A percentile compares a stretch with the other conserved stretches of the same genome.
Conservation (phyloP, 2,329 filamentous ascomycete genomes). For the Nannizziopsis arthrosporioides region DNA sequence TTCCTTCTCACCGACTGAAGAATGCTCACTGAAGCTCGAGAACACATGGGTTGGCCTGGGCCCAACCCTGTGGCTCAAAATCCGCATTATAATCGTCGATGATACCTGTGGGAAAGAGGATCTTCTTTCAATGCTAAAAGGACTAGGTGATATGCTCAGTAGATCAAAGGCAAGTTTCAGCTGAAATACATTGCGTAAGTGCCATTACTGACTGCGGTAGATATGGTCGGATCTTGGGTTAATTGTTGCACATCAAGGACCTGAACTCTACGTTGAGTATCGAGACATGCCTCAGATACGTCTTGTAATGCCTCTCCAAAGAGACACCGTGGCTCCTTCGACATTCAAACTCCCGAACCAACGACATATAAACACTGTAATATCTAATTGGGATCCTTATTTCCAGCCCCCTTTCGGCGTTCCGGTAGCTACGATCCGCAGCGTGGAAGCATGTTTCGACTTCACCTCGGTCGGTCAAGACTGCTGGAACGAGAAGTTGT, state of each 20-base stretch:
- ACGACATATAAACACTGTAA: slow-evolving; percentile 1
- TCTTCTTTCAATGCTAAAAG: neutral
- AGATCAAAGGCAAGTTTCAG: slow-evolving; percentile 18
- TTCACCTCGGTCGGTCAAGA: neutral
- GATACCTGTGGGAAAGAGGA: neutral
- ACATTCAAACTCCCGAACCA: neutral
- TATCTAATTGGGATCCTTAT: slow-evolving; percentile 1
- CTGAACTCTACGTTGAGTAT: slow-evolving; percentile 3
- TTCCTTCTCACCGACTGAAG: neutral
- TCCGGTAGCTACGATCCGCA: slow-evolving; percentile 3
- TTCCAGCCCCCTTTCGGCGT: slow-evolving; percentile 13
- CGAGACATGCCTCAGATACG: neutral
- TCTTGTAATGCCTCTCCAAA: slow-evolving; percentile 10
- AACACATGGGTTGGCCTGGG: slow-evolving; percentile 23
- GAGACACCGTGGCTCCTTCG: neutral
- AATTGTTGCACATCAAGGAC: slow-evolving; percentile 17
- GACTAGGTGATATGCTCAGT: slow-evolving; percentile 19
- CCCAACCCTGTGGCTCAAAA: slow-evolving; percentile 18
- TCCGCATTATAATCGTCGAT: slow-evolving; percentile 17
- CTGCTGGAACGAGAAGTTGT: too few species aligned
- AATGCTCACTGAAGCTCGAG: neutral
- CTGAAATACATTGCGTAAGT: neutral
- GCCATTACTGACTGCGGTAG: slow-evolving; percentile 16
- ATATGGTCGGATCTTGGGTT: slow-evolving; percentile 26
- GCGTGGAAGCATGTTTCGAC: slow-evolving; percentile 10